Evolutionary conservation across 1,284 basidiomycete genomes (phyloP), one percentile per base, ranked within the genome.

Genomic region (Malassezia pachydermatis): DNA sequence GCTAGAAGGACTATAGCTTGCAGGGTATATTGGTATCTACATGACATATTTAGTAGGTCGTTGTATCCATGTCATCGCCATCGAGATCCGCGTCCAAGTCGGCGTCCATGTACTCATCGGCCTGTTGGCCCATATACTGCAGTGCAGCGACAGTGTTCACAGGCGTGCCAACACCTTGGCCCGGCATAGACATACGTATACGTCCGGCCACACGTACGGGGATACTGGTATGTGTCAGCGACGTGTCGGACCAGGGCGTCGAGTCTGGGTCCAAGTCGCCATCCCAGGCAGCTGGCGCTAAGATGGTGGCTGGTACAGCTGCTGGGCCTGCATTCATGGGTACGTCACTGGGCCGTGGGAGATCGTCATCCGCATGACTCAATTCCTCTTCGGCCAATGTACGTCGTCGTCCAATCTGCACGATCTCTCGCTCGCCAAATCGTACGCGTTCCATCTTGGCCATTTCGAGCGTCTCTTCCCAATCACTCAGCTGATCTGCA

Each of bases 401-500:
- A 27, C 63, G 50, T 14, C 57, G 45, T 2, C 59, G 28, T 14
- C 63, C 63, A 22, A 66, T 63, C 57, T 66, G 63, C 2, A 66
- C 63, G 32, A 63, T 63, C 41, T 63, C 59, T 4, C 59, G 51
- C 25, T 66, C 62, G 6, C 63, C 63, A 22, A 60, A 63, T 2
- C 62, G 58, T 3, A 62, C 55, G 32, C 55, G 59, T 16, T 63
- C 55, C 30, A 60, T 52, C 19, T 59, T 62, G 19, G 58, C 55
- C 5, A 51, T 52, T 35, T 66, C 63, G 35, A 63, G 54, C 13
- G 62, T 52, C 13, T 63, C 60, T 38, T 66, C 63, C 34, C 61
- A 51, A n/a, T 66, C 63, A 45, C 59, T 62, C 16, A 66, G 60
- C 48, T 66, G 61, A 33, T 66, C 63, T 0, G 63, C 63, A 25